Percentiles rank a stretch among this genome's conserved stretches.
Conservation (phyloP, 2,329 filamentous ascomycete genomes). For the Trichoderma polysporum region DNA sequence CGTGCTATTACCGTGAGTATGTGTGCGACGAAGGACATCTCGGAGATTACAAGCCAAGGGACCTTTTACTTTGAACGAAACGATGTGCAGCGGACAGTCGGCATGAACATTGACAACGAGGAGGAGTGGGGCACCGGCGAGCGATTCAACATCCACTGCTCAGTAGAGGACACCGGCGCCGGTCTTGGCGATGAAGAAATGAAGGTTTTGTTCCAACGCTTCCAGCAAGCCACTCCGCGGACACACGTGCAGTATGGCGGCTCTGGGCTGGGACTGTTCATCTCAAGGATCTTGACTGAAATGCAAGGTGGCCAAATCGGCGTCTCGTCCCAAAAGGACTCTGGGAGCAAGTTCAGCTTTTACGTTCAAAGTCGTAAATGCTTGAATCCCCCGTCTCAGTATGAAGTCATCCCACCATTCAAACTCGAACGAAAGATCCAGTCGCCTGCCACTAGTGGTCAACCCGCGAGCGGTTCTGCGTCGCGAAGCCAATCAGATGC, state of each 20-base stretch:
- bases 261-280: slow-evolving; percentile 70
- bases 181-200: slow-evolving; percentile 64
- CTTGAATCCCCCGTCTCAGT: slow-evolving; percentile 39
- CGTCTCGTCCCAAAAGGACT: slow-evolving; percentile 64
- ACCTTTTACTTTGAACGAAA: slow-evolving; percentile 50
- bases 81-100: slow-evolving; percentile 35
- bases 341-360: slow-evolving; percentile 74
- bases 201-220: slow-evolving; percentile 65
- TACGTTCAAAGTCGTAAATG: slow-evolving; percentile 69
- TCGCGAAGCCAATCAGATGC: slow-evolving; percentile 14
- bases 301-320: slow-evolving; percentile 77
- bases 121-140: slow-evolving; percentile 71
- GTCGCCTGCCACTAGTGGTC: slow-evolving; percentile 24
- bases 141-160: slow-evolving; percentile 69
- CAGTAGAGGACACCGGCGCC: slow-evolving; percentile 70
- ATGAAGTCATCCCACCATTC: slow-evolving; percentile 38
- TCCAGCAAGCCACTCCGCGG: slow-evolving; percentile 66
- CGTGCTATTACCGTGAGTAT: slow-evolving; percentile 63
- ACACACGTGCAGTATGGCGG: slow-evolving; percentile 74
- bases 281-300: slow-evolving; percentile 72
- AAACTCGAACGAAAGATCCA: slow-evolving; percentile 36
- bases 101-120: slow-evolving; percentile 49
- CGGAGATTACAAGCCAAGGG: slow-evolving; percentile 41
- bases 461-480: slow-evolving; percentile 25
- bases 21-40: slow-evolving; percentile 58